Base-by-base conservation (phyloP, 164 flowering plant species). In the Aristolochia fimbriata region DNA sequence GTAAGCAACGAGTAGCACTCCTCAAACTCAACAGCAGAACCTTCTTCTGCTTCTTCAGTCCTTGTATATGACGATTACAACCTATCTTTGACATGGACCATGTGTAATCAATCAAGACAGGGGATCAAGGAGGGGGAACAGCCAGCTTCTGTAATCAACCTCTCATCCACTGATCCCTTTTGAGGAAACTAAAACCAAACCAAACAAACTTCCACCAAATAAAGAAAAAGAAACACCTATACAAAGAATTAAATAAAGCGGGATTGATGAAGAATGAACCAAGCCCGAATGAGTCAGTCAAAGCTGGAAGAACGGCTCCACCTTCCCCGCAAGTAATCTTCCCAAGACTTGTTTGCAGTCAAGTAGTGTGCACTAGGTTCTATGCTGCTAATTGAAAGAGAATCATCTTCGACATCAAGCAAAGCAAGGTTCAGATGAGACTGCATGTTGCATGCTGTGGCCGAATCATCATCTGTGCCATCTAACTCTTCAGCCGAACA, bases 221-320 rank as follows among this genome's bases (percentile, higher is more conserved):
- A 15, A n/a, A 70, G 2, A 17, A 66, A n/a, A 24, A 57, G 23
- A 37, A 37, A 37, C 43, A 27, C 30, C 30, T 65, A 69, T 57
- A 69, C 54, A 58, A 53, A 52, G 41, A 71, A 37, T 57, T 49
- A 66, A 62, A 67, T 47, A 66, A 62, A 67, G 58, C 1, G 43
- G 43, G 43, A 37, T 3, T 7, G n/a, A 37, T 37, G 43, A 37
- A 7, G 43, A 37, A 37, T 37, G 43, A 3, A 37, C 7, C 43
- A 37, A 37, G 7, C 7, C 30, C 5, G 5, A 27, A 37, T 37
- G 43, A 7, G 57, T 76, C 73, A 83, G 68, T 85, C 86, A 47
- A 94, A 84, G 80, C 96, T 91, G 9, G 96, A 80, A 22, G 96
- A 78, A 51, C 86, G 89, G 72, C 96, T 91, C 86, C 96, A 84